A percentile compares a stretch with the other conserved stretches of the same genome.
Evolutionary conservation across 176 grass and related monocot species (phyloP).

Genomic region (Oryza glaberrima): DNA sequence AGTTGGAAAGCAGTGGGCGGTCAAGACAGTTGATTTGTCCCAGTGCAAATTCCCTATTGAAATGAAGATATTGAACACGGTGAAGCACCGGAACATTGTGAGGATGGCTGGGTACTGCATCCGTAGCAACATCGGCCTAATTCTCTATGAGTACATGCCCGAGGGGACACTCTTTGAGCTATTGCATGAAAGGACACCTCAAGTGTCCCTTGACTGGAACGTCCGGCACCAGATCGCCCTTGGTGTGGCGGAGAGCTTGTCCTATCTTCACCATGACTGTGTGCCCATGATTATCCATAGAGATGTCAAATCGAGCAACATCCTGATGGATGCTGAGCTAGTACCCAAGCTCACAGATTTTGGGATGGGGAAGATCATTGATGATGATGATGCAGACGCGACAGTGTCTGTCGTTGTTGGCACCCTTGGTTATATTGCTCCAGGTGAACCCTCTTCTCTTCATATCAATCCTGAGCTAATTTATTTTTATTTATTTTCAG

Average conservation of each 20-base stretch:
- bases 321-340: conserved; percentile 60
- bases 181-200: conserved; percentile 47
- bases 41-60: conserved; percentile 54
- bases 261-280: conserved; percentile 76
- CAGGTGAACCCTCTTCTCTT: conserved; percentile 31
- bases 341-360: conserved; percentile 69
- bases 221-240: conserved; percentile 46
- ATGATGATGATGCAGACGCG: conserved; percentile 31
- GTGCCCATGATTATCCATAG: conserved; percentile 64
- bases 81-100: conserved; percentile 65
- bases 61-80: conserved; percentile 56
- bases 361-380: conserved; percentile 57
- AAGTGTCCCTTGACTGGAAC: conserved; percentile 44
- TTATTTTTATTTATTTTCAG: background rate
- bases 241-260: conserved; percentile 47
- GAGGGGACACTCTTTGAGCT: conserved; percentile 51
- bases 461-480: background rate
- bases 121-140: conserved; percentile 45
- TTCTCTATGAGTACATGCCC: conserved; percentile 58
- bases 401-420: conserved; percentile 54
- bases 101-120: conserved; percentile 73
- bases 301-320: conserved; percentile 70
- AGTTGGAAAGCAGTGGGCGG: conserved; percentile 52
- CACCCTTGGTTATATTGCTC: conserved; percentile 65
- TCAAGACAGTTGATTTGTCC: conserved; percentile 55